These are phyloP conservation scores for Penicillium sp. DNA, from an alignment of 2,329 filamentous ascomycete species.

Conservation along the genomic window DNA sequence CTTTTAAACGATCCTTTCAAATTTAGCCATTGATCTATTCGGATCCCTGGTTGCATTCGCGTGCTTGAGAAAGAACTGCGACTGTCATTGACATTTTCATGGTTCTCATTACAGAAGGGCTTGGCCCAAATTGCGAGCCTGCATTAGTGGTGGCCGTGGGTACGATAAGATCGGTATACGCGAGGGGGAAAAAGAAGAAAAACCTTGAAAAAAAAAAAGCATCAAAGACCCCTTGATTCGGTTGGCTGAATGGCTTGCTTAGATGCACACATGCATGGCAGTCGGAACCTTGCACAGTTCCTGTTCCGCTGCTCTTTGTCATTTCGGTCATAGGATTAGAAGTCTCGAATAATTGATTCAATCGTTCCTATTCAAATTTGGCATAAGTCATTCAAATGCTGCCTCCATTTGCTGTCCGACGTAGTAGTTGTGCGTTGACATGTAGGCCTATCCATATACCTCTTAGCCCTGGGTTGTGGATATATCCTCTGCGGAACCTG, in stretches of 20 bases:
- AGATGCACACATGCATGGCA: conserved; percentile 3
- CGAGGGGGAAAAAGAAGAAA: neutral
- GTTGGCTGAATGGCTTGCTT: neutral
- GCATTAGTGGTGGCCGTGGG: neutral
- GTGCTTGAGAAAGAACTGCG: neutral
- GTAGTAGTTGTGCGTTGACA: neutral
- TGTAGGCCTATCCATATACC: no score
- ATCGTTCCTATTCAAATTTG: neutral
- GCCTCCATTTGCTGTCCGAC: neutral
- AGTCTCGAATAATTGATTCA: conserved; percentile 13
- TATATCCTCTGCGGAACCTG: conserved; percentile 3
- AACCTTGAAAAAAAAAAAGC: neutral
- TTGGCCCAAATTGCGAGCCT: neutral
- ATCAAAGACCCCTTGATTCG: neutral
- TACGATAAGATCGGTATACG: conserved; percentile 2
- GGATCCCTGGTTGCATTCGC: neutral
- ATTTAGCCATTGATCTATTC: neutral
- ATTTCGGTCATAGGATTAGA: neutral
- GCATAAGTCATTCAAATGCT: no score
- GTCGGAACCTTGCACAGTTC: conserved; percentile 4
- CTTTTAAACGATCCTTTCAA: neutral
- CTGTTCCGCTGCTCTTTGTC: neutral
- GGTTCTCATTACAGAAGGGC: neutral
- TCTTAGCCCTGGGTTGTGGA: neutral
- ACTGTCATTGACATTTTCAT: neutral